Evolutionary conservation across 2,329 filamentous ascomycete species (phyloP), one percentile per base, ranked within the genome.

Genomic region (Gliomastix tumulicola): DNA sequence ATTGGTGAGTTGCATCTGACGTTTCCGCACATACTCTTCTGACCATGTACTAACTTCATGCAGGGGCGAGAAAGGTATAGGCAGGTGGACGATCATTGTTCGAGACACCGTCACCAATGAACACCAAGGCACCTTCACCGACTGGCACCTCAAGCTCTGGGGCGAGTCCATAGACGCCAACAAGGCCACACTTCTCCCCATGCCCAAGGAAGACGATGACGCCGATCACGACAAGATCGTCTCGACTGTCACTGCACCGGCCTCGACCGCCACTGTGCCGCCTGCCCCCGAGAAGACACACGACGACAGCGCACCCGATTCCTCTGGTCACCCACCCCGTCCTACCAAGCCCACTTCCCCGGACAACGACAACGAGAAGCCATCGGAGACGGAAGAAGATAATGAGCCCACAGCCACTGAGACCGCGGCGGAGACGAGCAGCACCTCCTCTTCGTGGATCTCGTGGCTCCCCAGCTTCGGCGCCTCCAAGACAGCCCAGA

Each of bases 111-210:
- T 76, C 15, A 73, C 82, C 41, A 96, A 98, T 55, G 73, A 83
- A 6, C 68, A 83, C 57, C 78, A 68, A 6, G 92, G 92, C 45
- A 80, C 68, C 9, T 94, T 97, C 50, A 72, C 80, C 32, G 90
- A 98, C 63, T 98, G 89, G 88, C 85, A 86, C 50, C 69, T 98
- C 40, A 94, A 90, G 56, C 74, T 98, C 4, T 98, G 88, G 88
- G 92, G 92, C 43, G 89, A 96, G 59, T 73, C 76, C 41, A 85
- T 87, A 47, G 86, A 97, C 54, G 73, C 78, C 23, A 67, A 72
- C 34, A 85, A 84, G 54, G 82, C 89, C 36, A 73, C 64, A 7
- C 69, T 84, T 5, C 76, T 94, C 13, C 90, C 92, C 7, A 76
- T 96, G 66, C 92, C 92, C 0, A 79, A 75, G 6, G 84, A 84